phyloP scores from a whole-genome alignment of 768 basidiomycete genomes.

The Stropharia rugosoannulata region DNA sequence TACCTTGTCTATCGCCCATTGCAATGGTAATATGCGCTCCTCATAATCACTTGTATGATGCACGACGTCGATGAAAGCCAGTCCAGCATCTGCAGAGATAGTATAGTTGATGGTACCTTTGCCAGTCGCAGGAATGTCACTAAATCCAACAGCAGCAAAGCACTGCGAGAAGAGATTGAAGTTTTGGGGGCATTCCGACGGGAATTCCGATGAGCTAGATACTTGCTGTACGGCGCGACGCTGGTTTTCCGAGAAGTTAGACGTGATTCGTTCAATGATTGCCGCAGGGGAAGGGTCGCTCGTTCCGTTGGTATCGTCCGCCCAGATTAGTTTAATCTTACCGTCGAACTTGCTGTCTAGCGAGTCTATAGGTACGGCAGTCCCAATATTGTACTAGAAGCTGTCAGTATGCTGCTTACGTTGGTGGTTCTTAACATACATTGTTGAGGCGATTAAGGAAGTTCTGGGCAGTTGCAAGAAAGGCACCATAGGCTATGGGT shows the following conservation, averaged over 20 bases:
- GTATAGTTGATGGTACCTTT: constrained; percentile 62
- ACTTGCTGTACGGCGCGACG: constrained; percentile 48
- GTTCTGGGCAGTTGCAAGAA: constrained; percentile 62
- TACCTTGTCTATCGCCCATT: constrained; percentile 76
- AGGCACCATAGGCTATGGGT: constrained; percentile 66
- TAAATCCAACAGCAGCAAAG: constrained; percentile 66
- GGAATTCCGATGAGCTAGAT: constrained; percentile 46
- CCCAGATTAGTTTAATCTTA: constrained; percentile 59
- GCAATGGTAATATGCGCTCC: constrained; percentile 63
- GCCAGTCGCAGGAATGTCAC: constrained; percentile 44
- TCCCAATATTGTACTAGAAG: constrained; percentile 62
- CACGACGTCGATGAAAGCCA: constrained; percentile 63
- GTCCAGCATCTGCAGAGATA: constrained; percentile 63
- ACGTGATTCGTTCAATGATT: constrained; percentile 62
- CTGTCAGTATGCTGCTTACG: background rate
- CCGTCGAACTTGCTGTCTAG: constrained; percentile 52
- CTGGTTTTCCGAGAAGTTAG: constrained; percentile 48
- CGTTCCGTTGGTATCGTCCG: constrained; percentile 59
- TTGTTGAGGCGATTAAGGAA: constrained; percentile 62
- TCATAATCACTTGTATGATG: constrained; percentile 71
- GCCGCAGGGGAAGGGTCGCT: constrained; percentile 53
- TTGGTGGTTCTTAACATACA: constrained; percentile 33
- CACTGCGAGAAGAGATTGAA: constrained; percentile 70
- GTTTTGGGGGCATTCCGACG: constrained; percentile 65
- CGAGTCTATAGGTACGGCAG: constrained; percentile 46